These are phyloP conservation scores for Arachnomyces sp. DNA, from an alignment of 2,329 filamentous ascomycete species.

Conservation along the genomic window DNA sequence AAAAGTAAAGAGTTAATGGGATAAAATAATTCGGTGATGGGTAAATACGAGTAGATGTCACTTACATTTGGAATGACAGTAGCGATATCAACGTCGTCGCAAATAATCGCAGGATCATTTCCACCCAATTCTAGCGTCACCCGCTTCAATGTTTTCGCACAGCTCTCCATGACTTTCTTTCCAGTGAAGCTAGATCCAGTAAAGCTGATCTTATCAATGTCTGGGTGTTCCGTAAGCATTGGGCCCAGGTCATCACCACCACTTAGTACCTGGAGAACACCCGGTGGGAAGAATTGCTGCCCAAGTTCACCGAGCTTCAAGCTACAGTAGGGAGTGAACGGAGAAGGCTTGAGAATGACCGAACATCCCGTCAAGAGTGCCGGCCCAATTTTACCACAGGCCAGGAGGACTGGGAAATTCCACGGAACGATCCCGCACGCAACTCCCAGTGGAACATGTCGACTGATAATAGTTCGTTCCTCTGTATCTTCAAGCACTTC, in stretches of 20 bases:
- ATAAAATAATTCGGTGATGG: neutral
- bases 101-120: conserved; percentile 50
- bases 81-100: conserved; percentile 45
- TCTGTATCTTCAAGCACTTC: conserved; percentile 44
- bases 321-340: conserved; percentile 47
- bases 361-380: conserved; percentile 47
- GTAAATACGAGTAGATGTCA: neutral
- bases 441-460: conserved; percentile 34
- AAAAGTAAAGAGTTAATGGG: conserved; percentile 1
- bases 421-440: conserved; percentile 52
- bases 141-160: conserved; percentile 46
- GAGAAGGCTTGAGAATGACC: conserved; percentile 51
- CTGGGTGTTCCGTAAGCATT: conserved; percentile 46
- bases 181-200: conserved; percentile 49
- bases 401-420: conserved; percentile 45
- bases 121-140: conserved; percentile 49
- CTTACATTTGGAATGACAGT: conserved; percentile 34
- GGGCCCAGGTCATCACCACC: conserved; percentile 50
- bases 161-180: conserved; percentile 44
- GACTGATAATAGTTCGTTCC: conserved; percentile 24
- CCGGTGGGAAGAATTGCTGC: conserved; percentile 44
- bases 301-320: conserved; percentile 48
- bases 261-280: conserved; percentile 50
- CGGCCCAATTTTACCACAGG: conserved; percentile 45
- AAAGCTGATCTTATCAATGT: conserved; percentile 52